These are phyloP conservation scores for Cyberlindnera mississippiensis DNA, from an alignment of 805 yeast genomes.

Conservation along the genomic window DNA sequence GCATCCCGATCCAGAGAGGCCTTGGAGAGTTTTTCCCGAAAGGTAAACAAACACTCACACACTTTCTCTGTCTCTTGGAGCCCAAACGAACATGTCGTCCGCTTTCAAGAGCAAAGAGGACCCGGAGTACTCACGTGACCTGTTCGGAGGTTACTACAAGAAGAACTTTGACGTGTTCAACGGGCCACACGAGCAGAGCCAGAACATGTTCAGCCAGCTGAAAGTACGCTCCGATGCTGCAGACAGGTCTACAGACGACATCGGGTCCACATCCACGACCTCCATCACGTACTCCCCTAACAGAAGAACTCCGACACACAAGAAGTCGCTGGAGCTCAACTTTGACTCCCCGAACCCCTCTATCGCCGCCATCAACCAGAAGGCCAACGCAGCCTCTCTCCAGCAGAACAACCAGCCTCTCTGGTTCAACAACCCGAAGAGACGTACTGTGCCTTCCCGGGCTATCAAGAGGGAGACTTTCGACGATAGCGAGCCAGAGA, in stretches of 20 bases:
- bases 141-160: constrained; percentile 25
- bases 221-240: constrained; percentile 15
- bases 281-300: constrained; percentile 18
- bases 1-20: not conserved
- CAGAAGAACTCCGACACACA: constrained; percentile 28
- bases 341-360: constrained; percentile 21
- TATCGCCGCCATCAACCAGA: constrained; percentile 24
- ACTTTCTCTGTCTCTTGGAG: not conserved
- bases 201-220: constrained; percentile 22
- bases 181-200: constrained; percentile 13
- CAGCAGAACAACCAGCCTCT: constrained; percentile 24
- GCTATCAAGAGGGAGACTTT: constrained; percentile 39
- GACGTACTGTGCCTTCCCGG: constrained; percentile 44
- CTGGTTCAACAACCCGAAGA: constrained; percentile 42
- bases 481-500: constrained; percentile 22
- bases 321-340: constrained; percentile 17
- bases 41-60: constrained; percentile 7
- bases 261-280: constrained; percentile 13
- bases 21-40: constrained; percentile 1
- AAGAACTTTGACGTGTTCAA: constrained; percentile 24
- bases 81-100: constrained; percentile 14
- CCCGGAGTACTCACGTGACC: constrained; percentile 23
- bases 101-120: constrained; percentile 15
- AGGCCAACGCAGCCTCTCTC: constrained; percentile 10
- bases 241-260: constrained; percentile 24